Conservation (phyloP, 257 asterid species). For the Coffea canephora region DNA sequence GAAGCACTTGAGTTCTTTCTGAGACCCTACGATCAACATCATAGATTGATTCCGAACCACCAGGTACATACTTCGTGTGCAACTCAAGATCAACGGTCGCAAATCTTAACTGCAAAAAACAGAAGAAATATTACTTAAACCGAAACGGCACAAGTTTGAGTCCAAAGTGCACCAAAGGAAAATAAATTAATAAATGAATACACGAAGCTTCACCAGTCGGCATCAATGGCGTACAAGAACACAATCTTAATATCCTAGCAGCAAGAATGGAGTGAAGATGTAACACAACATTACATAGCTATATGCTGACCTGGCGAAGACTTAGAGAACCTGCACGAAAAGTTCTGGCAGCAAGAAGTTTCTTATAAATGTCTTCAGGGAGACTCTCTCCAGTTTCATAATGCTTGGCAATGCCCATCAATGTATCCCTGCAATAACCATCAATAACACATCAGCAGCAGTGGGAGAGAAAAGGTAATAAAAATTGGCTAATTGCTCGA, state of each 20-base stretch:
- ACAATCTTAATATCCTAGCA: neutral
- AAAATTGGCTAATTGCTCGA: neutral
- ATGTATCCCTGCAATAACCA: constrained; percentile 70
- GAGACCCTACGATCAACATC: constrained; percentile 77
- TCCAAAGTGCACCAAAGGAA: neutral
- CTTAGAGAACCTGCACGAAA: constrained; percentile 93
- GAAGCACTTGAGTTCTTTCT: constrained; percentile 75
- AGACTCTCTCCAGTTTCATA: constrained; percentile 89
- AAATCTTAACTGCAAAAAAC: constrained; percentile 60
- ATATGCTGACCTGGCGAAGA: constrained; percentile 79
- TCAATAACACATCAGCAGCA: constrained; percentile 4
- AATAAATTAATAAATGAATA: neutral
- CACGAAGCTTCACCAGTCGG: neutral
- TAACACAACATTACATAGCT: neutral
- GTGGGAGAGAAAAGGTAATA: neutral
- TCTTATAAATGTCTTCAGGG: constrained; percentile 85
- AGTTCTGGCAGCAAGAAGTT: constrained; percentile 98
- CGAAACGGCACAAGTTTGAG: neutral
- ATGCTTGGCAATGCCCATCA: constrained; percentile 97
- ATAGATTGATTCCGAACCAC: constrained; percentile 77
- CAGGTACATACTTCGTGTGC: constrained; percentile 80
- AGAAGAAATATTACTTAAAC: constrained; percentile 13
- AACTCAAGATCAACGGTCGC: constrained; percentile 80
- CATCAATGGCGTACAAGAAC: neutral
- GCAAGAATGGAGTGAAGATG: neutral